Evolutionary conservation across 2,329 filamentous ascomycete species (phyloP).

Genomic region (Penicillium sp.): DNA sequence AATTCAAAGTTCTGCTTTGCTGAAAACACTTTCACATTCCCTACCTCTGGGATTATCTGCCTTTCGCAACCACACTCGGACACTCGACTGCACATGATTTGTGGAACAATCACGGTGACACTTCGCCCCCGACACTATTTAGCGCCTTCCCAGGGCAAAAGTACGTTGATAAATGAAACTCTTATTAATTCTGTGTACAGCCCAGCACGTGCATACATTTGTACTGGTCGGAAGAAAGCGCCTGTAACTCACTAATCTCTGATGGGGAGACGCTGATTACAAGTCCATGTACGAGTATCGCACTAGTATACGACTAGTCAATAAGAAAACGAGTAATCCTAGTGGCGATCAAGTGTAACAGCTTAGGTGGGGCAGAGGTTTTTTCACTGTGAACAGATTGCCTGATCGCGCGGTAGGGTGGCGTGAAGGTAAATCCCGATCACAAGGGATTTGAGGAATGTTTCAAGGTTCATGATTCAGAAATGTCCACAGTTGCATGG

Average conservation of each 20-base stretch:
- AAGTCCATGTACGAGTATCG: neutral
- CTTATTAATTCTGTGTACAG: neutral
- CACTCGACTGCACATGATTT: neutral
- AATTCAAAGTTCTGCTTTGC: too few relatives aligned
- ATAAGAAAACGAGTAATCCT: constrained; percentile 29
- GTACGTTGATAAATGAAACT: neutral
- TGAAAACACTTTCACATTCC: too few relatives aligned
- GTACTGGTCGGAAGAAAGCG: neutral
- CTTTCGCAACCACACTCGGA: too few relatives aligned
- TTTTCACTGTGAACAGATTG: neutral
- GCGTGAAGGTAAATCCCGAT: constrained; percentile 7
- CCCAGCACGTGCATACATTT: neutral
- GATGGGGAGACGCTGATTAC: too few relatives aligned
- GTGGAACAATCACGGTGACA: neutral
- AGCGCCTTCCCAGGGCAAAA: constrained; percentile 3
- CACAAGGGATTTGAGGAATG: constrained; percentile 4
- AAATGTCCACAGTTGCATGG: neutral
- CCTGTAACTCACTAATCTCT: neutral
- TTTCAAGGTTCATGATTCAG: neutral
- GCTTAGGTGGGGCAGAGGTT: constrained; percentile 25
- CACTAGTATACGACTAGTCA: neutral
- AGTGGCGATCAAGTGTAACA: constrained; percentile 32
- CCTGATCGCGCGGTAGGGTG: constrained; percentile 7
- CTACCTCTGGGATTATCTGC: too few relatives aligned
- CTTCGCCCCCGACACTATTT: neutral